Evolutionary conservation across 257 asterid genomes (phyloP), one percentile per base, ranked within the genome.

Genomic region (Striga asiatica): DNA sequence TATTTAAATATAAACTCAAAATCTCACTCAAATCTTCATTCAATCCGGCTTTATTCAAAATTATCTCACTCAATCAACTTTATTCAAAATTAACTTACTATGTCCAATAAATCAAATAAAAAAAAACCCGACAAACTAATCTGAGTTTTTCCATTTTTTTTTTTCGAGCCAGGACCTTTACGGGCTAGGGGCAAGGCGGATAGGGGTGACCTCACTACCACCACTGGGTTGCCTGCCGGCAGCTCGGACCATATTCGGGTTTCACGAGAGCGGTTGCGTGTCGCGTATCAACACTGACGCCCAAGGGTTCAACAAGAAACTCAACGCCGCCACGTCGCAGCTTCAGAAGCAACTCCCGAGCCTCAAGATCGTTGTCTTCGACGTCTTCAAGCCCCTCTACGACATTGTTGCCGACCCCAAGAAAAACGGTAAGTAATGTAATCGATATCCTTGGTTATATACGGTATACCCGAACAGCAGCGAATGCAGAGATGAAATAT

Each of bases 171-270:
- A 91, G 95, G 71, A 62, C 53, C 64, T 92, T 54, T 68, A 92
- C 54, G 88, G 93, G 2, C 23, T 56, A 24, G 99, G 99, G 74
- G 99, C 97, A 0, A 82, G 97, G 61, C 78, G 76, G 64, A 84
- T 92, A 5, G 99, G 99, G 25, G 94, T 77, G 43, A 92, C 94
- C 41, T 88, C 99, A 46, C 81, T 92, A 1, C 97, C 99, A 25
- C 99, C 99, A 27, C n/a, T 75, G 35, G 99, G 97, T 1, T 92
- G 97, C 71, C 77, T 92, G 0, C 99, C 95, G 0, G 81, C 84
- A 7, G 74, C 98, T 9, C 77, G 93, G 68, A 92, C 95, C 2
- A 20, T 92, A 55, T 92, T 88, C 54, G 95, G 97, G 4, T 74
- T n/a, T 52, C 81, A 73, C 54, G 75, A 88, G 66, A 65, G 61